Base-by-base conservation (phyloP, 2,329 filamentous ascomycete species). In the Chaetomiaceae sp. region DNA sequence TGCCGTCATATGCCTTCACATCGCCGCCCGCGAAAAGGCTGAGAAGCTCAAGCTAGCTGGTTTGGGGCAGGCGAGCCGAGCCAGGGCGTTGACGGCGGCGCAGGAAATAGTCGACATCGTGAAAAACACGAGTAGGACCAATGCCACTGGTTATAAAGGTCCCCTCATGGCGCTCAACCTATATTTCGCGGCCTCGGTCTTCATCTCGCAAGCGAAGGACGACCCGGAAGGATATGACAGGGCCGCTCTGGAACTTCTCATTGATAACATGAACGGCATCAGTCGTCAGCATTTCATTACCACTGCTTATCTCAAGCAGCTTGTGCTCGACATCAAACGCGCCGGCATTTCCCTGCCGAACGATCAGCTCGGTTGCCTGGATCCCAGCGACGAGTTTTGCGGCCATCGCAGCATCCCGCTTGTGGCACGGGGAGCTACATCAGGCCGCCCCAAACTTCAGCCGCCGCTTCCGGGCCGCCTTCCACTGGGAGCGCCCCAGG, bases 21-120 rank as follows among this genome's bases (percentile, higher is more conserved):
- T 94, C 64, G 86, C 88, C 1, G 89, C 90, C 1, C 82, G 93
- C 8, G 88, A 90, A 65, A 90, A 86, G 60, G 84, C 84, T 1
- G 84, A 89, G 45, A 83, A 82, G 58, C 75, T 90, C 60, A 74
- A 77, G 2, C 67, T 94, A 43, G 75, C 82, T 0, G 69, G 75
- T 24, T 75, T 93, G 22, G 81, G 81, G 47, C 77, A 80, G 12
- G 78, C 83, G 46, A 90, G 86, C 59, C 81, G 87, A 55, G 73
- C 80, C 22, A 77, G 89, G 42, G 83, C 89, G 54, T 77, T 85
- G 38, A 83, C 87, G 24, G 85, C 91, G 11, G 89, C 90, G 0
- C 83, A 87, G 40, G 88, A 95, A 60, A 86, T 95, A 49, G 81
- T 86, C 15, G 86, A 80, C 49, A 87, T 95, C 40, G 84, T 95